A percentile compares a stretch with the other conserved stretches of the same genome.
phyloP scores from a whole-genome alignment of 768 basidiomycete species.

The Gloeopeniophorella convolvens region DNA sequence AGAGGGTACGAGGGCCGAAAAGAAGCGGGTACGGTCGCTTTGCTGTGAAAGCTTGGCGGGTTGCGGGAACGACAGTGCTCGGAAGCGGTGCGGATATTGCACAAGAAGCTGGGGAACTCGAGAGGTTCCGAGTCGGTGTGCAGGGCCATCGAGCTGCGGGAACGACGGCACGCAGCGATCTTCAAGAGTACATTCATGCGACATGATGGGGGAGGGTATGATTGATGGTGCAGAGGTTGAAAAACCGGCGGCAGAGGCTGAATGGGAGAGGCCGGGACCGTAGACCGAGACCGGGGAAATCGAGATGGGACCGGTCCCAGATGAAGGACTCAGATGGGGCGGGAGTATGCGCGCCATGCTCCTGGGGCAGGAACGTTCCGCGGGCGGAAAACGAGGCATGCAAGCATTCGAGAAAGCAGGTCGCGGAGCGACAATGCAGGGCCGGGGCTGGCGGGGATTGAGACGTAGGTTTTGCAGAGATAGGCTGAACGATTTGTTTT shows the following conservation, averaged over 20 bases:
- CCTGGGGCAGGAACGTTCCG: conserved; percentile 15
- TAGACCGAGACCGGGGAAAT: conserved; percentile 6
- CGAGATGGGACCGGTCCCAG: conserved; percentile 9
- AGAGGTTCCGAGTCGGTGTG: too few relatives aligned
- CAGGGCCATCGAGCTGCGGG: too few relatives aligned
- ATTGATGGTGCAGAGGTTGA: not conserved
- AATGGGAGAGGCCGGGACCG: not conserved
- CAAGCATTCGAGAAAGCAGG: not conserved
- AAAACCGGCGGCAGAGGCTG: not conserved
- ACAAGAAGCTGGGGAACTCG: not conserved
- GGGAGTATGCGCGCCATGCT: not conserved
- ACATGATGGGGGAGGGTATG: not conserved
- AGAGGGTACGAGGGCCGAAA: not conserved
- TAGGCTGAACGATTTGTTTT: not conserved
- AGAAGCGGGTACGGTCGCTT: not conserved
- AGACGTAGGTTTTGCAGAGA: not conserved
- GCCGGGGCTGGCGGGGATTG: conserved; percentile 4
- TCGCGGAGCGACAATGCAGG: not conserved
- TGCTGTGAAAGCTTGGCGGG: not conserved
- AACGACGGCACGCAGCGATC: too few relatives aligned
- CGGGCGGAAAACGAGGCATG: not conserved
- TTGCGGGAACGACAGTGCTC: conserved; percentile 14
- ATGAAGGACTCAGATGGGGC: not conserved
- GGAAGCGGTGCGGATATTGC: conserved; percentile 12
- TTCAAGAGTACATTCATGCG: not conserved